Percentiles rank a stretch among this genome's conserved stretches.
Evolutionary conservation across 2,329 filamentous ascomycete species (phyloP).

Genomic region (Talaromyces sp.): DNA sequence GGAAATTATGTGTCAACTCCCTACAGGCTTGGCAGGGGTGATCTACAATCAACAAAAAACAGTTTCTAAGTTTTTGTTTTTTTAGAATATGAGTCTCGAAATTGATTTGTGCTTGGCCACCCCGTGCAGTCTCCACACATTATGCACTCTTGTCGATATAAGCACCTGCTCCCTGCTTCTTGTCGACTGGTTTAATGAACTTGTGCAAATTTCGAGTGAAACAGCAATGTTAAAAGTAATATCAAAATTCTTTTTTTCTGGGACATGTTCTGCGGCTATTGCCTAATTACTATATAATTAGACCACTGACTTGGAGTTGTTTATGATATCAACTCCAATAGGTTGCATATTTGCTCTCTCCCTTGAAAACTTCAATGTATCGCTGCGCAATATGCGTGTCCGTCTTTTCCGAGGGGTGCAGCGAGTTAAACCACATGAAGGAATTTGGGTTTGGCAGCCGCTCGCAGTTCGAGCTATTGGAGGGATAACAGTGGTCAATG

Average conservation of each 20-base stretch:
- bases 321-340: constrained; percentile 17
- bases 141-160: not conserved
- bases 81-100: not conserved
- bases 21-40: constrained; percentile 9
- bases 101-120: not conserved
- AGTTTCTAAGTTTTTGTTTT: not conserved
- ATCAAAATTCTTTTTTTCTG: not conserved
- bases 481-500: constrained; percentile 49
- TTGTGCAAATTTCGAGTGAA: not conserved
- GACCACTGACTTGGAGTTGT: not conserved
- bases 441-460: constrained; percentile 47
- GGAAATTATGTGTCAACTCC: not conserved
- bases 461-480: constrained; percentile 31
- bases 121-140: not conserved
- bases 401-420: constrained; percentile 65
- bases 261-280: not conserved
- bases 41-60: not conserved
- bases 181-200: not conserved
- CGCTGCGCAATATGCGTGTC: constrained; percentile 53
- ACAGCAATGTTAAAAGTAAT: not conserved
- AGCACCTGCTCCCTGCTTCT: not conserved
- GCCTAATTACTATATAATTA: too few species aligned
- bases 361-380: constrained; percentile 52
- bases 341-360: constrained; percentile 28
- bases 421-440: constrained; percentile 68